Base-by-base conservation (phyloP, 495 filamentous ascomycete species). In the Penicillium psychrofluorescens region DNA sequence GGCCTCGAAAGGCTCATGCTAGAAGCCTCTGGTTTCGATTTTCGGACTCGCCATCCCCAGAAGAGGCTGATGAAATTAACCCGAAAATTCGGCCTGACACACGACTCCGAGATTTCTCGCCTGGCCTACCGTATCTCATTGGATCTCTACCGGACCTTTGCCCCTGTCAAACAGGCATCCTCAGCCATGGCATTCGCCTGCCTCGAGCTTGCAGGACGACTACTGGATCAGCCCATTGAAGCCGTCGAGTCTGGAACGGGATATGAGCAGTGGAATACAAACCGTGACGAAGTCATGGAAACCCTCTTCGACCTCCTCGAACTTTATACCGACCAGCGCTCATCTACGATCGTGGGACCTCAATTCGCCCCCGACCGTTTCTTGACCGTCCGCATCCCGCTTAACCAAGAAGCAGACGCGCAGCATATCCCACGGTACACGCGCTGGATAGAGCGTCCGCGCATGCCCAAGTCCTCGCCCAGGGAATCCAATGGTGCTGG, bases 11-110 rank as follows among this genome's bases (percentile, higher is more conserved):
- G 92, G 16, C 80, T 92, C 42, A 94, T 98, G 67, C 84, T 98
- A n/a, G 92, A 98, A 63, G 79, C 84, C 2, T 82, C 88, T 15
- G 83, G 84, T 40, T 98, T 97, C 56, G 92, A 98, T 63, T 97
- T 95, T 55, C 81, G 91, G n/a, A 85, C 80, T 35, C 84, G 88
- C 31, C 84, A 95, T 55, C 88, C 92, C 1, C 86, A 95, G 43
- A 86, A 88, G 49, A 70, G 86, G 10, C 64, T 95, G 32, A 67
- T 85, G 48, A 97, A 97, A 64, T 69, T 95, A 29, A 63, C 74
- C 28, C 76, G 77, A 51, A 58, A 59, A 8, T 77, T 74, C 46
- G 60, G 66, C 4, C 53, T 81, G 11, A 55, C 69, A 14, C 67
- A 65, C 12, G 66, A 82, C 15, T 71, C 77, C 0, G 66, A 67